Evolutionary conservation across 192 early-diverging fungal species (phyloP).

Genomic region (Jimgerdemannia flammicorona): DNA sequence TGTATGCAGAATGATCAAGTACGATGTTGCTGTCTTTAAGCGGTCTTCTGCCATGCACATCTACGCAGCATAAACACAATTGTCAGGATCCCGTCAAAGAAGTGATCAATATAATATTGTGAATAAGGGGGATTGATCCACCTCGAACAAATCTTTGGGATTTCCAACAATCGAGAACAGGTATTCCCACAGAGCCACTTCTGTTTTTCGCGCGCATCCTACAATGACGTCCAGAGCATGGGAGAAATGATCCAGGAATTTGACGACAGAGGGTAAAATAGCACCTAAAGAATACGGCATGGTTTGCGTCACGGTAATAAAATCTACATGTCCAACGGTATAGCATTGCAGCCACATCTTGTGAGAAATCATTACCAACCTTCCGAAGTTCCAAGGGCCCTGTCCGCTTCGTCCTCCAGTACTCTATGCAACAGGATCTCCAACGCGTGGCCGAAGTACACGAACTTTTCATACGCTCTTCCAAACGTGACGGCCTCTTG

Average conservation of each 20-base stretch:
- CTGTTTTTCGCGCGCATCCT: conserved; percentile 95
- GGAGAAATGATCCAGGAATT: conserved; percentile 77
- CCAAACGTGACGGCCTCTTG: conserved; percentile 68
- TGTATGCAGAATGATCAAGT: conserved; percentile 90
- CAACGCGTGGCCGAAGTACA: conserved; percentile 90
- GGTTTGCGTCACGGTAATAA: background rate
- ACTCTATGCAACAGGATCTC: conserved; percentile 90
- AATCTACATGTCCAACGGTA: background rate
- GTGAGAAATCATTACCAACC: background rate
- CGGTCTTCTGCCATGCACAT: conserved; percentile 63
- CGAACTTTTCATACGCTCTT: conserved; percentile 61
- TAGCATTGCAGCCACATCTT: background rate
- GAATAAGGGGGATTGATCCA: conserved; percentile 24
- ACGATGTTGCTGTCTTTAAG: conserved; percentile 86
- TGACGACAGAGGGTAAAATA: conserved; percentile 66
- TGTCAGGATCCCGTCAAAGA: too few species aligned
- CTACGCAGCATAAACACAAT: conserved; percentile 23
- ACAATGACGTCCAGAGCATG: conserved; percentile 86
- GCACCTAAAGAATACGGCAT: conserved; percentile 27
- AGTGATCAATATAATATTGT: background rate
- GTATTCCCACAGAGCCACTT: conserved; percentile 86
- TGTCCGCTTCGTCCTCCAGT: conserved; percentile 78
- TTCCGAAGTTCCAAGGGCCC: conserved; percentile 17
- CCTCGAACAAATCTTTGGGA: conserved; percentile 79
- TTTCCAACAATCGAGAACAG: conserved; percentile 86